Percentiles rank a stretch among this genome's conserved stretches.
phyloP scores from a whole-genome alignment of 2,329 filamentous ascomycete genomes.

The Penicillium sp. region DNA sequence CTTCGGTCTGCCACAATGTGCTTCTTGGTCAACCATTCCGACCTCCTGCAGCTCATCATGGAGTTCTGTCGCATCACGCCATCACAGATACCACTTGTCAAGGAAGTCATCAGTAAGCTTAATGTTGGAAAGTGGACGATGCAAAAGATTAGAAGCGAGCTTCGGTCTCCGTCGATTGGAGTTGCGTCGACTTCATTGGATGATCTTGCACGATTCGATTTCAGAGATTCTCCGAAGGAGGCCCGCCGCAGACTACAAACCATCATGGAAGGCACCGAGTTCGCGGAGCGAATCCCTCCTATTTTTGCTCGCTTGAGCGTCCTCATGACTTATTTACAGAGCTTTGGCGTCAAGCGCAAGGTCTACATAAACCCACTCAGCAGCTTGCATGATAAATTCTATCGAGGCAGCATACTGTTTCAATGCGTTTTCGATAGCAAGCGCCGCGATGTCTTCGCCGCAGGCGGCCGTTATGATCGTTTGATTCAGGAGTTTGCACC shows the following conservation, averaged over 20 bases:
- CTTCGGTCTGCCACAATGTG: constrained; percentile 74
- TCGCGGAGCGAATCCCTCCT: constrained; percentile 53
- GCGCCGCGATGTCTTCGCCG: constrained; percentile 80
- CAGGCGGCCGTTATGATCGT: constrained; percentile 88
- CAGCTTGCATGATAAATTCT: constrained; percentile 91
- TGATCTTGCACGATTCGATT: constrained; percentile 88
- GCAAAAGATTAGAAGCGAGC: constrained; percentile 78
- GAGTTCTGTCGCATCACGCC: constrained; percentile 80
- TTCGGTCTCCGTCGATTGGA: constrained; percentile 78
- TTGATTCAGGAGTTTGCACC: constrained; percentile 82
- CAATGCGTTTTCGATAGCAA: constrained; percentile 88
- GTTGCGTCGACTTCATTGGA: constrained; percentile 88
- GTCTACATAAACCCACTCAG: constrained; percentile 82
- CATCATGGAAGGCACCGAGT: constrained; percentile 58
- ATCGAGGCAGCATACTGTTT: constrained; percentile 81
- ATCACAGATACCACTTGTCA: constrained; percentile 68
- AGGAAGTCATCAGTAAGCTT: constrained; percentile 82
- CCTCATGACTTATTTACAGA: constrained; percentile 74
- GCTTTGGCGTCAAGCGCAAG: constrained; percentile 73
- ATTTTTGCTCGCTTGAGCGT: constrained; percentile 77
- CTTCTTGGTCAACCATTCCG: constrained; percentile 87
- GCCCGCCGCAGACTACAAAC: constrained; percentile 65
- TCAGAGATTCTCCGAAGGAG: constrained; percentile 73
- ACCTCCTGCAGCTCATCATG: constrained; percentile 83
- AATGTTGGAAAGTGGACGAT: constrained; percentile 80